Evolutionary conservation across 192 early-diverging fungal species (phyloP).

Genomic region (Dissophora ornata): DNA sequence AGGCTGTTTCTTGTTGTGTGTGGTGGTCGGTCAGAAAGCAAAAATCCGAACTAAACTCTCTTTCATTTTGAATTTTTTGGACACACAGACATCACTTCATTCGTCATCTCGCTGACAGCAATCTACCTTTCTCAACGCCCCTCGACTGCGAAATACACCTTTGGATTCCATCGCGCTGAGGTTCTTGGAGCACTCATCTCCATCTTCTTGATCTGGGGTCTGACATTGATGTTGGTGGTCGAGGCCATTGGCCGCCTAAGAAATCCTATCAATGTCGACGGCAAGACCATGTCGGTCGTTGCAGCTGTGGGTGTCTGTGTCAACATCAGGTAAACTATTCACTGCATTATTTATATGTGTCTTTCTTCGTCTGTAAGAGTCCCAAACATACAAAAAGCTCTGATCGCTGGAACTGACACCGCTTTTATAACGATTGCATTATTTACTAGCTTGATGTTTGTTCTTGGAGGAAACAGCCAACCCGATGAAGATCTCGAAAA

Average conservation of each 20-base stretch:
- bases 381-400: too few species aligned
- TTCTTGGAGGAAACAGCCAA: conserved; percentile 59
- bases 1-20: too few species aligned
- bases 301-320: conserved; percentile 80
- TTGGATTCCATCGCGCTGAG: conserved; percentile 82
- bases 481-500: conserved; percentile 35
- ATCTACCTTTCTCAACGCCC: conserved; percentile 54
- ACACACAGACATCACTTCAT: conserved; percentile 52
- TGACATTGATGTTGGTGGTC: conserved; percentile 73
- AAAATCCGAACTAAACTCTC: too few species aligned
- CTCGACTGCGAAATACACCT: conserved; percentile 66
- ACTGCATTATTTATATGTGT: too few species aligned
- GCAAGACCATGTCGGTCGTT: conserved; percentile 74
- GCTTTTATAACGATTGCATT: too few species aligned
- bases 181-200: conserved; percentile 82
- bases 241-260: conserved; percentile 78
- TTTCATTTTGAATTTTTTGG: too few species aligned
- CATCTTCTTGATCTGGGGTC: conserved; percentile 82
- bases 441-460: conserved; percentile 64
- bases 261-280: conserved; percentile 73
- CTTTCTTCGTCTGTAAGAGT: too few species aligned
- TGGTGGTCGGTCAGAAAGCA: too few species aligned
- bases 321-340: conserved; percentile 80
- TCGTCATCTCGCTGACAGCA: conserved; percentile 47
- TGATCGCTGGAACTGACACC: too few species aligned